Percentiles rank a stretch among this genome's conserved stretches.
phyloP scores from a whole-genome alignment of 495 filamentous ascomycete species.

The Neurospora hispaniola region DNA sequence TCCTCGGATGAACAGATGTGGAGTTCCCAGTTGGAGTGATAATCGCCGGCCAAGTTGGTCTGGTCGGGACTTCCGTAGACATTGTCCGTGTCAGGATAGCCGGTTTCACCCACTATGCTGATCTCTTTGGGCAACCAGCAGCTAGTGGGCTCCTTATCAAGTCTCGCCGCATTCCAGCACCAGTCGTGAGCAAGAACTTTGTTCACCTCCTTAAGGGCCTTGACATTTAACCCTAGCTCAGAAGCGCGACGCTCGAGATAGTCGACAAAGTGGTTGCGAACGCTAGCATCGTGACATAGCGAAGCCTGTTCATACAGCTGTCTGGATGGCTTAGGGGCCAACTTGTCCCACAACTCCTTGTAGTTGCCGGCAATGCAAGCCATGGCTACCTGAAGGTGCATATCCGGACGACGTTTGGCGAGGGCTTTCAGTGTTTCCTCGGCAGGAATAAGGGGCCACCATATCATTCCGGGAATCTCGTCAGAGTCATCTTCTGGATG shows the following conservation, averaged over 20 bases:
- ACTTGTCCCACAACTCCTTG: background rate
- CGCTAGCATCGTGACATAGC: background rate
- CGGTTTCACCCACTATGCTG: background rate
- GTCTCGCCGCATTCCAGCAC: background rate
- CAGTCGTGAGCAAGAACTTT: background rate
- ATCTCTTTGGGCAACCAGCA: background rate
- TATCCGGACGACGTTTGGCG: background rate
- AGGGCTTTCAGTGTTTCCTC: background rate
- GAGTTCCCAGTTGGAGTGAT: background rate
- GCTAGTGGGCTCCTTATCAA: background rate
- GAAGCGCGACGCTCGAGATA: background rate
- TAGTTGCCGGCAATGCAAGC: background rate
- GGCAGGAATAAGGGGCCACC: background rate
- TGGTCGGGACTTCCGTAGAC: background rate
- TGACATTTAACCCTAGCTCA: background rate
- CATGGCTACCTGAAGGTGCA: background rate
- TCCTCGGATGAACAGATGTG: background rate
- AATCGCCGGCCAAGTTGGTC: background rate
- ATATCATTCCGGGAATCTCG: background rate
- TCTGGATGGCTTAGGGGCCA: background rate
- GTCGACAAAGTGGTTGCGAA: background rate
- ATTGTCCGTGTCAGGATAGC: background rate
- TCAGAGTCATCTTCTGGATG: background rate
- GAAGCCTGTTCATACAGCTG: background rate
- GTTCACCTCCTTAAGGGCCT: rapidly evolving